Evolutionary conservation across 2,329 filamentous ascomycete species (phyloP), one percentile per base, ranked within the genome.

Genomic region (Didymella keratinophila): DNA sequence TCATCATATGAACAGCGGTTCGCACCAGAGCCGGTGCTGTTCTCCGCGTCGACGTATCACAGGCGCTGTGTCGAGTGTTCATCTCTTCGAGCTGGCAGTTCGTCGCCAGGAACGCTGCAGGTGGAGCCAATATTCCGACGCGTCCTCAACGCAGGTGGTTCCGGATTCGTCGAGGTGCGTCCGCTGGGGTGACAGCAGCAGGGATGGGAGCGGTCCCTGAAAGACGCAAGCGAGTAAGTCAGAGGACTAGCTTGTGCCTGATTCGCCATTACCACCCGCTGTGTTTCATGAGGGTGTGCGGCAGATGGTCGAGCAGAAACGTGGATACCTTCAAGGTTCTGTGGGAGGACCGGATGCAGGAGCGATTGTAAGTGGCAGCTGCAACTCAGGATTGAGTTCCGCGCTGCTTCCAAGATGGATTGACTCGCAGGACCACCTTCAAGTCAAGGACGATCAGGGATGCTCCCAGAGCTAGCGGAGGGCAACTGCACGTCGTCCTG

Each of bases 271-370:
- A 25, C 23, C 23, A 25, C 7, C 23, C 23, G 23, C 7, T 25
- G 57, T 45, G 52, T 60, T 56, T 60, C 57, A 60, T 37, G 28
- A 52, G 43, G 45, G 51, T 42, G 56, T 58, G 37, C 56, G 46
- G 51, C 51, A 49, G 56, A 39, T 54, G 49, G 54, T 46, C 56
- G 56, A 58, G 44, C 49, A 52, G 50, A 44, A n/a, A 20, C 30
- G 42, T 27, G 32, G 34, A 41, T 34, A 16, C 36, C 14, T 32
- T 32, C 30, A 32, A 12, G 30, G 12, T 14, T 32, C 30, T 42
- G 12, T 25, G 47, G 12, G 39, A 42, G 27, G 21, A 39, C 16
- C 12, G 27, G 12, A n/a, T 21, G 41, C 51, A 30, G 51, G 25
- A 32, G 23, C 36, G 23, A 32, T 7, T 43, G 28, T 32, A 16